phyloP scores from a whole-genome alignment of 768 basidiomycete genomes.

The Pulveroboletus sp. region DNA sequence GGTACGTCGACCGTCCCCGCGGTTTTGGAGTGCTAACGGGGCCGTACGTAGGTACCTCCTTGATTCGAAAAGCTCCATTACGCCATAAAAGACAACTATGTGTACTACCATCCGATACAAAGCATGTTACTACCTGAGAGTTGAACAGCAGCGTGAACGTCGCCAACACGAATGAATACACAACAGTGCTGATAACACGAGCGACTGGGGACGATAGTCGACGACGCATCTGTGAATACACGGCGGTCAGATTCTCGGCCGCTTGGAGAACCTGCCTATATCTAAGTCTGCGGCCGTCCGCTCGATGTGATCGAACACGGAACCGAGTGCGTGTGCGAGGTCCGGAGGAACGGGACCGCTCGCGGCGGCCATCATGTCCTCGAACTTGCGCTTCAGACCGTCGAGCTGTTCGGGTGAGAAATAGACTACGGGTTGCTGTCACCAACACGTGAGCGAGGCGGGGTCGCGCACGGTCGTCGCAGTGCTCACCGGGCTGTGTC shows the following conservation, averaged over 20 bases:
- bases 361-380: conserved; percentile 30
- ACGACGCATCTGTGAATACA: not conserved
- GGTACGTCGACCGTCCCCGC: no score
- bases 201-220: no score
- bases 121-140: conserved; percentile 3
- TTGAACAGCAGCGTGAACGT: conserved; percentile 6
- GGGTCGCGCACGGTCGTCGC: not conserved
- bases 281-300: conserved; percentile 28
- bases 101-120: conserved; percentile 14
- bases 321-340: conserved; percentile 29
- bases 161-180: conserved; percentile 2
- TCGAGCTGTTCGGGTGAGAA: conserved; percentile 32
- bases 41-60: not conserved
- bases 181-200: no score
- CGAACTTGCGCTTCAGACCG: conserved; percentile 30
- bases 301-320: conserved; percentile 34
- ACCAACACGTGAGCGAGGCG: not conserved
- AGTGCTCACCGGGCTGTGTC: conserved; percentile 15
- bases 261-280: conserved; percentile 22
- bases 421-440: conserved; percentile 24
- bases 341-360: conserved; percentile 30
- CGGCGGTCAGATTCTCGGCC: conserved; percentile 20
- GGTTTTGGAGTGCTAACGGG: no score
- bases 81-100: conserved; percentile 4
- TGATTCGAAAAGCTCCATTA: conserved; percentile 6